Base-by-base conservation (phyloP, 2,329 filamentous ascomycete species). In the Trichoderma afroharzianum region DNA sequence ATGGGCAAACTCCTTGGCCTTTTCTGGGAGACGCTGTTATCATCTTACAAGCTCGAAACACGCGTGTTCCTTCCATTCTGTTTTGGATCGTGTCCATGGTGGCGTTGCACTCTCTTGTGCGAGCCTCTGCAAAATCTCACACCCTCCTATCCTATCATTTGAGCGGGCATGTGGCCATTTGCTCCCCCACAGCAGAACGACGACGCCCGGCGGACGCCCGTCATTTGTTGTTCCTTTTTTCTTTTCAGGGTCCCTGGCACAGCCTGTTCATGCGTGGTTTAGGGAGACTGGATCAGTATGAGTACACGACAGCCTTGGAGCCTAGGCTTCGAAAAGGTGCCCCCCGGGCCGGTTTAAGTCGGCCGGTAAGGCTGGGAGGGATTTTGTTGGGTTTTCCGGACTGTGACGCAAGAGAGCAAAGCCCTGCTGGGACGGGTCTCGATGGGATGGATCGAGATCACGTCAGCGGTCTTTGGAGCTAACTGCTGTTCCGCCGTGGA, bases 361-460 rank as follows among this genome's bases (percentile, higher is more conserved):
- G 63, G 63, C 33, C 63, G 50, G 63, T 67, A 67, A 67, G 63
- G 63, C 63, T 67, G 63, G 63, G 63, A 55, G 26, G 62, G n/a
- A 36, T 32, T 64, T 33, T 55, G 63, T 66, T 66, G 63, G 47
- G 26, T 15, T 33, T 66, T n/a, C 47, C 14, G 63, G 63, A 28
- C 14, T 66, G 63, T 63, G 62, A 50, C 30, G 26, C 39, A 47
- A n/a, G 12, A 32, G 6, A 18, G 14, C 15, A 43, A 43, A 43
- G 18, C 18, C 39, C 39, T 43, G 39, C 39, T 43, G 39, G n/a
- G n/a, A 61, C n/a, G 21, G 62, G 32, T 21, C 47, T 57, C 21
- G 24, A 24, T 43, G 26, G 57, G 39, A 53, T 28, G 66, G 66
- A 68, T 68, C 57, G 55, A 68, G 66, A 68, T 68, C 66, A 68